Evolutionary conservation across 176 grass and related monocot species (phyloP).

Genomic region (Pontederia paniculata): DNA sequence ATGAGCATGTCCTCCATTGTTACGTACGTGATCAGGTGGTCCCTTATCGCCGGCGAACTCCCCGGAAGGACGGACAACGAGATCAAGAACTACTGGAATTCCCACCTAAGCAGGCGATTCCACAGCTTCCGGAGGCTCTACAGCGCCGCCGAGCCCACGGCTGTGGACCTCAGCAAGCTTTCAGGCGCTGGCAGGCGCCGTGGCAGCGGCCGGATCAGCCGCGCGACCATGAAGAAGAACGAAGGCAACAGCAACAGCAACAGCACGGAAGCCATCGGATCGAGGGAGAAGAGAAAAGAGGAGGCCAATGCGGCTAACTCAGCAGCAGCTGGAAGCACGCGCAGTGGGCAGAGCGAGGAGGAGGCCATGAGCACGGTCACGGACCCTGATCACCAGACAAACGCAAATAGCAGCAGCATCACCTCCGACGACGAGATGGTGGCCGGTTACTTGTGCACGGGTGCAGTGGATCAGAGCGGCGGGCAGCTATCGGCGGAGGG

Average conservation of each 20-base stretch:
- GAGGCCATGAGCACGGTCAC: slow-evolving; percentile 24
- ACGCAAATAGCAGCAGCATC: slow-evolving; percentile 8
- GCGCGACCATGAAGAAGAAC: slow-evolving; percentile 23
- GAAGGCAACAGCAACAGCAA: no score
- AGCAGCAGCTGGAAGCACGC: slow-evolving; percentile 11
- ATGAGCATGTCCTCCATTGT: neutral
- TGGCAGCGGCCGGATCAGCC: slow-evolving; percentile 20
- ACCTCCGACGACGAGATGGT: slow-evolving; percentile 7
- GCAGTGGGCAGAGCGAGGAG: slow-evolving; percentile 31
- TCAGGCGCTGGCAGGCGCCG: slow-evolving; percentile 12
- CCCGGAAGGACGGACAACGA: slow-evolving; percentile 89
- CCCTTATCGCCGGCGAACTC: slow-evolving; percentile 54
- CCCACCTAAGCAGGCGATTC: slow-evolving; percentile 65
- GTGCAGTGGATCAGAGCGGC: neutral
- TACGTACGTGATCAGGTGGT: slow-evolving; percentile 38
- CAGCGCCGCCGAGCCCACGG: slow-evolving; percentile 5
- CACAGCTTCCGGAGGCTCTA: slow-evolving; percentile 37
- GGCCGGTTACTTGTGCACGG: neutral
- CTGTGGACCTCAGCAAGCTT: slow-evolving; percentile 27
- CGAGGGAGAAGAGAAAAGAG: neutral
- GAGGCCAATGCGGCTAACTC: neutral
- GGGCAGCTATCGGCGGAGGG: neutral
- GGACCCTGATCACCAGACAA: slow-evolving; percentile 26
- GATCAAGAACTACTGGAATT: slow-evolving; percentile 99
- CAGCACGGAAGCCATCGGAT: no score